Base-by-base conservation (phyloP, 345 rosid species). In the Ailanthus altissimus region DNA sequence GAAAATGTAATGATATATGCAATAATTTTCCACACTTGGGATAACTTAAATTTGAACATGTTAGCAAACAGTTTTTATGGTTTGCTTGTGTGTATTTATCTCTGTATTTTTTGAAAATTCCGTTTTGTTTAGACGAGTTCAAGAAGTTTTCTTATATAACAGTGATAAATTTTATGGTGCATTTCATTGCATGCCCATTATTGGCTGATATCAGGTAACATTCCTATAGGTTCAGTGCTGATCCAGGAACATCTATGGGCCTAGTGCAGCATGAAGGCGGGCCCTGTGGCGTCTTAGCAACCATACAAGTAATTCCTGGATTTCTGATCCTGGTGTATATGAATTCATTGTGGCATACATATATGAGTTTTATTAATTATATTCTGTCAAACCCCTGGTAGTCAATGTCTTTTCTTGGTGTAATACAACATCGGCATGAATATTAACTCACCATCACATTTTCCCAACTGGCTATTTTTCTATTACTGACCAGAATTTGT, bases 241-340 rank as follows among this genome's bases (percentile, higher is more conserved):
- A 94, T 88, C 94, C 93, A 81, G 99, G 92, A 83, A 97, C 99
- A 77, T 89, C 97, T 63, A 91, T 92, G 91, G 99, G 99, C 66
- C 86, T 96, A 77, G 99, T 96, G 90, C 99, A 96, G 93, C 98
- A 94, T 88, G 99, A 96, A 91, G 99, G 99, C 80, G 99, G 99
- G 73, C 99, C 99, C 64, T 97, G 99, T 72, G 98, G 99, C 75
- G 99, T 97, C 83, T 89, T 97, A 86, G 99, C 99, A 71, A 86
- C 99, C 69, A 75, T 97, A 79, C 99, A 97, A 86, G 99, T 96
- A 92, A 87, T 77, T 74, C 28, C 75, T 58, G 70, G 62, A 40
- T 49, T 75, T 86, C 81, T 78, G 69, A 76, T 74, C 73, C 70
- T 69, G 68, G 64, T 70, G 73, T 77, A 58, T 58, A 67, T 69